Conservation (phyloP, 2,329 filamentous ascomycete species). For the Neofusicoccum umdonicola region DNA sequence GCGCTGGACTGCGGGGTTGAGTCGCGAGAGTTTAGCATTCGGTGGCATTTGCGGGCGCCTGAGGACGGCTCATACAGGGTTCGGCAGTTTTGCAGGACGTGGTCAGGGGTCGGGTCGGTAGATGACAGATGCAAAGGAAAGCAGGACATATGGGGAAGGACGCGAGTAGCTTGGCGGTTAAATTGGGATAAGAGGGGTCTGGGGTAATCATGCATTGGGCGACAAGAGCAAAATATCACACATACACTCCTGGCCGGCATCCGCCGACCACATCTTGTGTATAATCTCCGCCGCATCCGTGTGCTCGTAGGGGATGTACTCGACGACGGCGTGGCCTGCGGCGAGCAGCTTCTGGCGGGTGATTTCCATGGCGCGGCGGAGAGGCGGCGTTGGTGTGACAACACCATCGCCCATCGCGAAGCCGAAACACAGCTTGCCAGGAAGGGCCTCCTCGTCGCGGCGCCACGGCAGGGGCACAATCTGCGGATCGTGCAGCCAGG, state of each 20-base stretch:
- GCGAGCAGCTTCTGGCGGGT: slow-evolving; percentile 31
- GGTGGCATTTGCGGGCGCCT: background rate
- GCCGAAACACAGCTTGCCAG: slow-evolving; percentile 32
- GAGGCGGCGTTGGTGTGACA: background rate
- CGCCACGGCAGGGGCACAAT: slow-evolving; percentile 65
- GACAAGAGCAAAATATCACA: slow-evolving; percentile 21
- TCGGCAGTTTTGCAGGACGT: background rate
- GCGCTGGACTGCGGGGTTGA: slow-evolving; percentile 21
- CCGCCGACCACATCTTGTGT: slow-evolving; percentile 22
- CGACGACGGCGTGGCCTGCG: slow-evolving; percentile 25
- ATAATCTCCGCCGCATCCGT: slow-evolving; percentile 18
- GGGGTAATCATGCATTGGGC: background rate
- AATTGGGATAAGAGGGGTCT: background rate
- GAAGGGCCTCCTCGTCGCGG: slow-evolving; percentile 41
- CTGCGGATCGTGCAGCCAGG: slow-evolving; percentile 66
- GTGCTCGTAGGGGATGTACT: slow-evolving; percentile 20
- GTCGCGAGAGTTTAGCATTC: slow-evolving; percentile 17
- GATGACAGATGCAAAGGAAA: background rate
- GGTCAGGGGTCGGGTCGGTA: background rate
- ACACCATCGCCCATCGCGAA: background rate
- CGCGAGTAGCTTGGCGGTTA: background rate
- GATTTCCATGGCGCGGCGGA: slow-evolving; percentile 29
- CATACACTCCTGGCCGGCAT: slow-evolving; percentile 24
- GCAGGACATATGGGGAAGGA: background rate
- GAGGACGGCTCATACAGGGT: background rate